phyloP scores from a whole-genome alignment of 2,329 filamentous ascomycete genomes.

The Aspergillus carbonarius region DNA sequence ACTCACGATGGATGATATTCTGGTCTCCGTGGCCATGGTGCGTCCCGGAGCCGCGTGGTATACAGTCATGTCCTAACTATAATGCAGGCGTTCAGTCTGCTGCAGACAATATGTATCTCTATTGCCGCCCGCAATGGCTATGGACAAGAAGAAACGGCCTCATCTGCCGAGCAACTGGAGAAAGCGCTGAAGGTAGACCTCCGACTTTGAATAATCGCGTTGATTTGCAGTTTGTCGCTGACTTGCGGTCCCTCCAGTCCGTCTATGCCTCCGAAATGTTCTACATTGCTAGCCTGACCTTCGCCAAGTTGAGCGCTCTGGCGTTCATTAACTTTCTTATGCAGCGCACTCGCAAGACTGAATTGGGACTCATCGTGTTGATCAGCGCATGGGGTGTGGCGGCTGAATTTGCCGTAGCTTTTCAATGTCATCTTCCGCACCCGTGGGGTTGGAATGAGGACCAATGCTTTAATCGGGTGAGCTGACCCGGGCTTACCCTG shows the following conservation, averaged over 20 bases:
- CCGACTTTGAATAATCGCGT: neutral
- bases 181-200: neutral
- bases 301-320: conserved; percentile 1
- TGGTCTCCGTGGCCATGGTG: neutral
- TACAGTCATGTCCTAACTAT: neutral
- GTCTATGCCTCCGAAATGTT: neutral
- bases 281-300: neutral
- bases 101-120: neutral
- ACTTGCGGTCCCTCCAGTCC: neutral
- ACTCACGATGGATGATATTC: neutral
- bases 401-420: neutral
- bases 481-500: fast-evolving
- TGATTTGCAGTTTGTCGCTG: neutral
- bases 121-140: neutral
- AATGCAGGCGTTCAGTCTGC: neutral
- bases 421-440: neutral
- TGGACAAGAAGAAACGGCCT: neutral
- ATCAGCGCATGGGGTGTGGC: neutral
- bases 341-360: neutral
- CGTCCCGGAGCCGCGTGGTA: neutral
- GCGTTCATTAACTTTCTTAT: conserved; percentile 1
- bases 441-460: neutral
- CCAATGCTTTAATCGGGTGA: neutral
- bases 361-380: neutral
- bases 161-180: neutral